Conservation (phyloP, 371 early-diverging fungal genomes). For the Lichtheimia ramosa region DNA sequence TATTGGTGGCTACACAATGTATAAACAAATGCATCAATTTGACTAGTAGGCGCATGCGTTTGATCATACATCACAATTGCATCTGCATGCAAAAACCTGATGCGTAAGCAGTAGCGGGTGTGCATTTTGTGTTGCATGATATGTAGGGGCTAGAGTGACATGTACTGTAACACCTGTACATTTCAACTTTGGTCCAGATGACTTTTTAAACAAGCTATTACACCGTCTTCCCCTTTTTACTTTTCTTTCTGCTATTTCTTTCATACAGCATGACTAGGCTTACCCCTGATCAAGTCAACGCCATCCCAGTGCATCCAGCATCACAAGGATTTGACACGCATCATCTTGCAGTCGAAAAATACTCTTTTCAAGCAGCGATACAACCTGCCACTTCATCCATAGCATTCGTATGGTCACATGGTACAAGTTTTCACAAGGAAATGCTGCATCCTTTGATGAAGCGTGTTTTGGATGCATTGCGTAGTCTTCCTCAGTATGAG, state of each 20-base stretch:
- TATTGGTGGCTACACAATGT: no score
- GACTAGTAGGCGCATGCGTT: no score
- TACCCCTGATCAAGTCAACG: constrained; percentile 3
- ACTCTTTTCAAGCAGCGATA: constrained; percentile 24
- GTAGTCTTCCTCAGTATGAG: constrained; percentile 21
- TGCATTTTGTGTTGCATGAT: no score
- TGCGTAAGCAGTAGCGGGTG: no score
- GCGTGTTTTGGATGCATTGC: constrained; percentile 13
- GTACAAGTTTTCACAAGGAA: constrained; percentile 43
- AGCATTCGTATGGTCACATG: constrained; percentile 32
- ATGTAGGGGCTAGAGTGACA: no score
- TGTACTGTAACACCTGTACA: no score
- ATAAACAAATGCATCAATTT: no score
- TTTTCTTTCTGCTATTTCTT: not conserved
- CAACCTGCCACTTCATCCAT: constrained; percentile 15
- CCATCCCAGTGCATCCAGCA: constrained; percentile 23
- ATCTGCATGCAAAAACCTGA: no score
- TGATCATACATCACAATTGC: no score
- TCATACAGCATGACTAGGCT: constrained; percentile 14
- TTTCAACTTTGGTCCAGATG: no score
- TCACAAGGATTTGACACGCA: constrained; percentile 26
- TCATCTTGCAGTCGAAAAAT: constrained; percentile 28
- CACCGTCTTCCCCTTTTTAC: no score
- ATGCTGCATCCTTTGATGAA: constrained; percentile 33
- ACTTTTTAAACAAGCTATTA: no score